Base-by-base conservation (phyloP, 2,329 filamentous ascomycete genomes). In the Neofusicoccum ribis region DNA sequence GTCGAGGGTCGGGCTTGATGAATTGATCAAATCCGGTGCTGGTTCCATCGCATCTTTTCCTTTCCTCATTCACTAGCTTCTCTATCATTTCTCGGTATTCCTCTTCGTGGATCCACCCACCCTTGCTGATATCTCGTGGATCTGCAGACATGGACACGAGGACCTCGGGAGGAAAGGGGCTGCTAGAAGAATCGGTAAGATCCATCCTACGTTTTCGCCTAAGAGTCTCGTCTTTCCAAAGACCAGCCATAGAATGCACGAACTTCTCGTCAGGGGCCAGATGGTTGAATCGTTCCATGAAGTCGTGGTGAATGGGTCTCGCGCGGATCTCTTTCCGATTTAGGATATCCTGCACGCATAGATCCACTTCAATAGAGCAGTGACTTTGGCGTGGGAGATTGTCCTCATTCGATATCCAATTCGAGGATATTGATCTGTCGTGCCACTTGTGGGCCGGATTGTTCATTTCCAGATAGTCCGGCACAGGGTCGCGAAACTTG, bases 61-160 rank as follows among this genome's bases (percentile, higher is more conserved):
- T 84, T 74, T 97, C 93, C 27, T 89, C 82, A 1, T 79, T 74
- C 8, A 91, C 86, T 27, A 96, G 81, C 31, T 85, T 79, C 36
- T 81, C 77, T 1, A 96, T 81, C 70, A 90, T 84, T 49, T 88
- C 81, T 37, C 87, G 83, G 72, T 90, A 94, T 72, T 97, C 93
- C 52, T 92, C 88, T 74, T 98, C 94, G 70, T 97, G 93, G 64
- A 97, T 90, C 94, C 95, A 99, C 0, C 88, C 89, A n/a, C 88
- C 87, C n/a, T 87, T 83, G 44, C 89, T 85, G 2, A 87, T 86
- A 66, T 91, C 85, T 62, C 93, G 86, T 37, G 88, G 82, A 76
- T 95, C 91, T 5, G 92, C 92, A 44, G 93, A 96, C 89, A 98
- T 96, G 2, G 92, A 92, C 3, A 96, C 85, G 65, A 98, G 79